A percentile compares a stretch with the other conserved stretches of the same genome.
Conservation (phyloP, 257 asterid genomes). For the Nyctanthes arbortristis region DNA sequence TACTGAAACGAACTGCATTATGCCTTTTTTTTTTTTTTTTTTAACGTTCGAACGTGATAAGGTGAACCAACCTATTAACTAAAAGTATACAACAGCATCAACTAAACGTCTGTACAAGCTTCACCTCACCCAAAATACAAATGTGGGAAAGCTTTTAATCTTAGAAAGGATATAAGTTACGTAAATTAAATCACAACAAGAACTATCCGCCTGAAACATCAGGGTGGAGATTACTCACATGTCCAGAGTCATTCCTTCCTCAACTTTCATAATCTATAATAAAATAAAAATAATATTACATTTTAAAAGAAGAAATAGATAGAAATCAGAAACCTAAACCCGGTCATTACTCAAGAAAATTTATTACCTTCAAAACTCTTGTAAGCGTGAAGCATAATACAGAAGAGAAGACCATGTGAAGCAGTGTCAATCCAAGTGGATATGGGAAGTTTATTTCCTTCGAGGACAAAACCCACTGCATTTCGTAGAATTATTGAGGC, state of each 20-base stretch:
- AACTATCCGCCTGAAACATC: slow-evolving; percentile 15
- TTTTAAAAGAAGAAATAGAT: slow-evolving; percentile 4
- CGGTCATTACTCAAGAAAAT: slow-evolving; percentile 10
- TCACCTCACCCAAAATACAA: neutral
- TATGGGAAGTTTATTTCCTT: slow-evolving; percentile 93
- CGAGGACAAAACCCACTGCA: slow-evolving; percentile 98
- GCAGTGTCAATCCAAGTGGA: slow-evolving; percentile 94
- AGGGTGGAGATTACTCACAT: slow-evolving; percentile 58
- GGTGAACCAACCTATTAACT: neutral
- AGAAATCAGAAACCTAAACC: slow-evolving; percentile 8
- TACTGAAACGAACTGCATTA: neutral
- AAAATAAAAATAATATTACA: slow-evolving; percentile 7
- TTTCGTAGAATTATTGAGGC: slow-evolving; percentile 19
- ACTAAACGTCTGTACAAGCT: neutral
- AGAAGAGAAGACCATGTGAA: slow-evolving; percentile 97
- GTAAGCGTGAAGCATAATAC: slow-evolving; percentile 79
- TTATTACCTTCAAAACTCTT: slow-evolving; percentile 83
- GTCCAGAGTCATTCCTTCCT: slow-evolving; percentile 94
- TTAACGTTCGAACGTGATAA: too few relatives aligned
- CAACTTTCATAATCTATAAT: slow-evolving; percentile 81
- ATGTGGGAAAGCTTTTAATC: neutral
- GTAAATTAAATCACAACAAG: neutral
- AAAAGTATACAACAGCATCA: neutral
- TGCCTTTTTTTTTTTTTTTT: too few relatives aligned
- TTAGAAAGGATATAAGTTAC: neutral